These are phyloP conservation scores for Letharia lupina DNA, from an alignment of 495 filamentous ascomycete species.

Conservation along the genomic window DNA sequence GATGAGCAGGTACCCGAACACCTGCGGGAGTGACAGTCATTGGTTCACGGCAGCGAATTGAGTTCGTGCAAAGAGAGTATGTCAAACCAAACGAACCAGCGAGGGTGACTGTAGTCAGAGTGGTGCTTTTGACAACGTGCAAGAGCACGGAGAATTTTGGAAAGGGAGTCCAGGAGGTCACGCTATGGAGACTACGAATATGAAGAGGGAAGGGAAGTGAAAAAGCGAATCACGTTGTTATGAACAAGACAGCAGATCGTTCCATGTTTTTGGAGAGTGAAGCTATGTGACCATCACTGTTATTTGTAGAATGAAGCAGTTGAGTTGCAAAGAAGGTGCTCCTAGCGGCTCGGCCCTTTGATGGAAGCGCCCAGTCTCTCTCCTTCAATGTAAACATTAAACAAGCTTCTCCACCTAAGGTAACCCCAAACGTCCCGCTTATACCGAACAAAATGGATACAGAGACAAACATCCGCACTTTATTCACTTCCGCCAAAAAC, in stretches of 20 bases:
- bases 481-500: conserved; percentile 50
- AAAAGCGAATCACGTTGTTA: background rate
- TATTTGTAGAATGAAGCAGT: background rate
- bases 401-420: background rate
- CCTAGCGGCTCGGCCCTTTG: background rate
- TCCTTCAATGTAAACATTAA: no score
- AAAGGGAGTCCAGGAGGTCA: background rate
- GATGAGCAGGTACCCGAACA: background rate
- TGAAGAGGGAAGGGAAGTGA: background rate
- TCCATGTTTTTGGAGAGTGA: background rate
- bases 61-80: background rate
- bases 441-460: conserved; percentile 29
- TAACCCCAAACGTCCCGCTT: background rate
- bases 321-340: background rate
- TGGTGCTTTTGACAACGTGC: no score
- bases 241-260: background rate
- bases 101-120: background rate
- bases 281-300: background rate
- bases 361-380: background rate
- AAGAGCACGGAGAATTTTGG: background rate
- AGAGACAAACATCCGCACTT: conserved; percentile 47
- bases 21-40: background rate
- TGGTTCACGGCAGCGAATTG: background rate
- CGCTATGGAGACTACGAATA: background rate
- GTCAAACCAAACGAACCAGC: background rate